A percentile compares a stretch with the other conserved stretches of the same genome.
Conservation (phyloP, 2,329 filamentous ascomycete genomes). For the Sclerotinia minor region DNA sequence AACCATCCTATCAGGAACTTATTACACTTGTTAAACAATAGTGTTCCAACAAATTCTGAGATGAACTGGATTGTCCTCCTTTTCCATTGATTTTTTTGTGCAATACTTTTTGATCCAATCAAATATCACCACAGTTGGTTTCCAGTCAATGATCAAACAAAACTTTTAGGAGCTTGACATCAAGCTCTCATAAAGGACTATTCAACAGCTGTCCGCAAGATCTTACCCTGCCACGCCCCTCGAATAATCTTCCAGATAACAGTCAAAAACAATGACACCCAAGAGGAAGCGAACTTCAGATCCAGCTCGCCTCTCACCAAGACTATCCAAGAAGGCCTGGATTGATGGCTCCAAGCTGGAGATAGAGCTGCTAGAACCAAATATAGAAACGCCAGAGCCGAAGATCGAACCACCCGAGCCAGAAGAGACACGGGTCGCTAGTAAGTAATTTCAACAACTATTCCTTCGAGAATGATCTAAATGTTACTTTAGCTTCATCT, state of each 20-base stretch:
- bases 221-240: not conserved
- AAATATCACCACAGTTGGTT: not conserved
- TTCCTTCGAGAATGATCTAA: not conserved
- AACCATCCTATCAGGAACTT: too few relatives aligned
- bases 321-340: not conserved
- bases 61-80: not conserved
- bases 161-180: not conserved
- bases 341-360: too few relatives aligned
- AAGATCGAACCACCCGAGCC: not conserved
- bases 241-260: not conserved
- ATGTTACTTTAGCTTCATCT: not conserved
- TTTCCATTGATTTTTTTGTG: not conserved
- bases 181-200: not conserved
- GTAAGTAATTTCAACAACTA: not conserved
- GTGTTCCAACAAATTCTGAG: not conserved
- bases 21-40: not conserved
- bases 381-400: not conserved
- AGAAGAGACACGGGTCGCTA: not conserved
- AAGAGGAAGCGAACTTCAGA: not conserved
- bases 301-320: not conserved
- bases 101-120: not conserved
- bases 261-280: not conserved
- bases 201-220: too few relatives aligned
- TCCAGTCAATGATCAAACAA: not conserved
- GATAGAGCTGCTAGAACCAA: too few relatives aligned